Evolutionary conservation across 768 basidiomycete genomes (phyloP), one percentile per base, ranked within the genome.

Genomic region (Leucocoprinus leucothites): DNA sequence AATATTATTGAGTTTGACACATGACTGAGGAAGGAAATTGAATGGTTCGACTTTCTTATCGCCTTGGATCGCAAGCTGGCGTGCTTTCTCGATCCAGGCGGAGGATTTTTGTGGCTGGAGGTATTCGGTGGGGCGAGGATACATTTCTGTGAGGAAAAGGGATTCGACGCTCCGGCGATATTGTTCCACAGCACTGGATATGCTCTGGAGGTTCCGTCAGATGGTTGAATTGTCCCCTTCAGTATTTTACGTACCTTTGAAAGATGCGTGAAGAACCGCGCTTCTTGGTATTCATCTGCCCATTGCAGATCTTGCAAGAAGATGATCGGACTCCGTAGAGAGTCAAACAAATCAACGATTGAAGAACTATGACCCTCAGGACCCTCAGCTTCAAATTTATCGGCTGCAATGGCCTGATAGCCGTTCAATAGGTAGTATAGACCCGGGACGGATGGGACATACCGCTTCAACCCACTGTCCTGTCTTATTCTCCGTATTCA

Each of bases 1-100:
- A 59, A 98, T 85, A 69, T 98, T 98, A 76, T 99, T 99, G 48
- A 98, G 80, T 75, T 98, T 98, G 67, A 99, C 91, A 64, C 95
- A 98, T 0, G 93, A 94, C 73, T 96, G 85, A 0, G 94, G 82
- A 48, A 82, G 85, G 75, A 99, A 98, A 64, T 94, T 92, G 78
- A 95, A 99, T 1, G 94, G 91, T 63, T 94, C 93, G 42, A 95
- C 80, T 69, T 90, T 95, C 78, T 91, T 94, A 69, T 98, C 95
- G 43, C 87, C 87, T 47, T 82, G 74, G 3, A 78, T 77, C 9
- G 91, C 77, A 1, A 95, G 82, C 61, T 86, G 84, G 58, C 85
- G 83, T 3, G 92, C 92, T 62, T 85, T 91, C 70, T 94, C 91
- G 14, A 94, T 77, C 89, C 90, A 93, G 0, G 90, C 90, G 6